phyloP scores from a whole-genome alignment of 2,329 filamentous ascomycete species.

The Trichoderma sp. region DNA sequence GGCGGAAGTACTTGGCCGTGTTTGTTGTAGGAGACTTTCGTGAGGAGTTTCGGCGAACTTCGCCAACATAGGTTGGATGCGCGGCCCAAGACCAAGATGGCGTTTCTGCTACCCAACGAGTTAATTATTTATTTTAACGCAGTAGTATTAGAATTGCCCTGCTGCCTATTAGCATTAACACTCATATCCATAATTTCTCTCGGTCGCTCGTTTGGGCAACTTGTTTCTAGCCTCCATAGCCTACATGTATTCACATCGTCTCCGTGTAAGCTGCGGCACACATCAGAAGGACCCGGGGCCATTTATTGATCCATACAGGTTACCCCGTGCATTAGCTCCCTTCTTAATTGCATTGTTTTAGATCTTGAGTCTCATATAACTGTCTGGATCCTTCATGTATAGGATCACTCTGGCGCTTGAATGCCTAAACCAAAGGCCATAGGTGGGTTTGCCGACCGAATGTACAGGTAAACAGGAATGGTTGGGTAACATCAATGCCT shows the following conservation, averaged over 20 bases:
- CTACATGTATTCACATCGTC: neutral
- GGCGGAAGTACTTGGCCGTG: neutral
- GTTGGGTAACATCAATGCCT: neutral
- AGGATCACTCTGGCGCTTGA: neutral
- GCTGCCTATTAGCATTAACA: neutral
- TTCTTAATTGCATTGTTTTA: neutral
- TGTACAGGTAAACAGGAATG: neutral
- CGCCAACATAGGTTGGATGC: neutral
- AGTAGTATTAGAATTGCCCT: neutral
- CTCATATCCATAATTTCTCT: neutral
- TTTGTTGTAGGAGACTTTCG: neutral
- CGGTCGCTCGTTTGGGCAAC: neutral
- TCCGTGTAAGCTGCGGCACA: neutral
- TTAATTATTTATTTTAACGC: neutral
- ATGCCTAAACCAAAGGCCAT: neutral
- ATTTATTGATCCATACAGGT: neutral
- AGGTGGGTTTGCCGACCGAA: neutral
- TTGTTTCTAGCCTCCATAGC: neutral
- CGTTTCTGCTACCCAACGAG: neutral
- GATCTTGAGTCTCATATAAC: neutral
- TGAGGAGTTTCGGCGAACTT: neutral
- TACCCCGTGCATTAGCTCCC: neutral
- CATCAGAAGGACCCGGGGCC: neutral
- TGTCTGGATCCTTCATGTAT: rapidly evolving
- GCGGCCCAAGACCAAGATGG: neutral